Evolutionary conservation across 2,329 filamentous ascomycete genomes (phyloP).

Genomic region (Xylariaceae sp.): DNA sequence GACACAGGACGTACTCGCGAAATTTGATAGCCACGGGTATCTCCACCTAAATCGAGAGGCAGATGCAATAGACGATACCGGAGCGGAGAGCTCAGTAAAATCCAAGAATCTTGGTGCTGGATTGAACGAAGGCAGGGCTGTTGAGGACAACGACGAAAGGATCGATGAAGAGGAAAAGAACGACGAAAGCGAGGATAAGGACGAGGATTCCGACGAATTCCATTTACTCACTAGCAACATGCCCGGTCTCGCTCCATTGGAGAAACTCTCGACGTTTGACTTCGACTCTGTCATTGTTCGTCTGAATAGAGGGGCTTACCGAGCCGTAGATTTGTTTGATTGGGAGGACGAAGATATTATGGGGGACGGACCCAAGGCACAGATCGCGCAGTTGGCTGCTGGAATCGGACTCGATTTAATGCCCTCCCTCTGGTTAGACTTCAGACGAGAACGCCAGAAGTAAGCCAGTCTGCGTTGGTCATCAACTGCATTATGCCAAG

Average conservation of each 20-base stretch:
- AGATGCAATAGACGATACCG: neutral
- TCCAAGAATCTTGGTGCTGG: neutral
- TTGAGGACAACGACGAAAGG: neutral
- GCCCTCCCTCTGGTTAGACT: neutral
- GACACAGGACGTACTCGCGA: conserved; percentile 46
- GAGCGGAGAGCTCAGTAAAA: neutral
- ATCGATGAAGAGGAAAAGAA: neutral
- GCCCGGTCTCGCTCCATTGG: conserved; percentile 59
- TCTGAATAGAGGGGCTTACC: conserved; percentile 31
- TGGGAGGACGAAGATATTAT: conserved; percentile 55
- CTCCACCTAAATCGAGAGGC: conserved; percentile 34
- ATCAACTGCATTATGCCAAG: too few relatives aligned
- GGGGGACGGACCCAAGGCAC: conserved; percentile 52
- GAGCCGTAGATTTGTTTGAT: conserved; percentile 37
- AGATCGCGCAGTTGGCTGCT: conserved; percentile 64
- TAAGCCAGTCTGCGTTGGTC: too few relatives aligned
- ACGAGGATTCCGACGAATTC: conserved; percentile 16
- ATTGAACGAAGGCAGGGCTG: neutral
- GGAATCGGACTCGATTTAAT: conserved; percentile 46
- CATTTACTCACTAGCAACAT: conserved; percentile 58
- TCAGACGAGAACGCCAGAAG: neutral
- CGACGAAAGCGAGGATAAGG: conserved; percentile 10
- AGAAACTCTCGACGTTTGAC: conserved; percentile 51
- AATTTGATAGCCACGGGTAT: conserved; percentile 55
- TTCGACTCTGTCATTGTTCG: conserved; percentile 57